Evolutionary conservation across 2,329 filamentous ascomycete species (phyloP).

Genomic region (Aspergillus fructus): DNA sequence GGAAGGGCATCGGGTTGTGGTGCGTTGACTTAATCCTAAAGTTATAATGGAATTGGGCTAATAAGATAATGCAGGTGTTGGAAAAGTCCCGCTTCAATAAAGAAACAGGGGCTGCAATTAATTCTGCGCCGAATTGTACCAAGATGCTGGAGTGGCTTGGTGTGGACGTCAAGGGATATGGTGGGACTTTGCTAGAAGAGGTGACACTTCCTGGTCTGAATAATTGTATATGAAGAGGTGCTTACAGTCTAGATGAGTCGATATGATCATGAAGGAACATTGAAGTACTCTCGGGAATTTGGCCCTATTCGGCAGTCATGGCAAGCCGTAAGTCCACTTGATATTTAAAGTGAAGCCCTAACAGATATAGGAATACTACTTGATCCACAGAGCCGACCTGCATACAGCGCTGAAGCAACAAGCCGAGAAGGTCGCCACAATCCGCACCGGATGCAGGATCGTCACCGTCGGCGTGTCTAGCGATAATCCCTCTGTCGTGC

Average conservation of each 20-base stretch:
- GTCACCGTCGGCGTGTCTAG: conserved; percentile 14
- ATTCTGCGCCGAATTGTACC: conserved; percentile 29
- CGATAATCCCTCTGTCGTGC: conserved; percentile 15
- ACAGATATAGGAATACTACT: conserved; percentile 26
- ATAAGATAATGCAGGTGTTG: conserved; percentile 23
- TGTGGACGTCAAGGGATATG: conserved; percentile 20
- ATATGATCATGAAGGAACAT: conserved; percentile 17
- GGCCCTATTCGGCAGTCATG: conserved; percentile 16
- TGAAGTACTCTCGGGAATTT: conserved; percentile 21
- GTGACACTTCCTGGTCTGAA: conserved; percentile 4
- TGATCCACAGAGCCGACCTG: conserved; percentile 44
- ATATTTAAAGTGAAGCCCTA: neutral
- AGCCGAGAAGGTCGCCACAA: conserved; percentile 25
- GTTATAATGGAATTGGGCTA: too few relatives aligned
- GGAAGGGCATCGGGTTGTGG: conserved; percentile 33
- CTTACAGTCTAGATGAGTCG: conserved; percentile 18
- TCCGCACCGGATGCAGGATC: conserved; percentile 25
- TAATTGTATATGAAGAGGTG: conserved; percentile 15
- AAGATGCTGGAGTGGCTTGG: conserved; percentile 26
- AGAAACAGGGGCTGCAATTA: conserved; percentile 29
- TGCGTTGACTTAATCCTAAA: too few relatives aligned
- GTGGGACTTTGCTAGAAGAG: conserved; percentile 24
- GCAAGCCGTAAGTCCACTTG: conserved; percentile 21
- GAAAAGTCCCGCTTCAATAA: conserved; percentile 26
- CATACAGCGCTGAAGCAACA: conserved; percentile 38